Evolutionary conservation across 2,329 filamentous ascomycete species (phyloP).

Genomic region (Lizonia empirigonia): DNA sequence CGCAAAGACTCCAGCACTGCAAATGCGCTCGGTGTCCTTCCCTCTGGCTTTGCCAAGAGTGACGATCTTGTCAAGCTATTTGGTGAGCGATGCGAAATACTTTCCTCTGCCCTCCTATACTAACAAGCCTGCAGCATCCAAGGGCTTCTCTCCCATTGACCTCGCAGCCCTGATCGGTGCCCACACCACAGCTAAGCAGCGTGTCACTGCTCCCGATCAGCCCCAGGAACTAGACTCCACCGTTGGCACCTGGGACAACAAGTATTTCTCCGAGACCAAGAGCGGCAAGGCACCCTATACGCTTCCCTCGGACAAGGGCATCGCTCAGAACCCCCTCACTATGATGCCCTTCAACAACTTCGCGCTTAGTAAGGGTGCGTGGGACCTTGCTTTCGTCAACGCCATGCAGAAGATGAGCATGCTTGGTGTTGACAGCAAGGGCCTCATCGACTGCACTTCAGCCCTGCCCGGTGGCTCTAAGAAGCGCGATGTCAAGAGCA

Average conservation of each 20-base stretch:
- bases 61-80: constrained; percentile 39
- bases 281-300: constrained; percentile 37
- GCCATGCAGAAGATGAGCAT: constrained; percentile 48
- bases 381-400: constrained; percentile 41
- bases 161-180: constrained; percentile 49
- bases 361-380: constrained; percentile 33
- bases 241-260: constrained; percentile 46
- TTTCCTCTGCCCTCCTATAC: not conserved
- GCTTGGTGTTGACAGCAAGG: constrained; percentile 34
- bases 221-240: constrained; percentile 44
- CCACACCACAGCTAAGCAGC: constrained; percentile 44
- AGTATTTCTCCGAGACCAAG: constrained; percentile 44
- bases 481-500: constrained; percentile 41
- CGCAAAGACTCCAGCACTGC: constrained; percentile 38
- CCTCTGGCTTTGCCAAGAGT: constrained; percentile 20
- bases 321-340: constrained; percentile 32
- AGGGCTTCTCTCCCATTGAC: constrained; percentile 45
- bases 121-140: constrained; percentile 25
- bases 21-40: constrained; percentile 33
- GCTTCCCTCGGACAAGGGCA: constrained; percentile 34
- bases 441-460: constrained; percentile 41
- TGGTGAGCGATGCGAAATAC: constrained; percentile 15
- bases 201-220: constrained; percentile 28
- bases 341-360: constrained; percentile 31
- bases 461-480: constrained; percentile 39